Base-by-base conservation (phyloP, 1,284 basidiomycete genomes). In the Ceratobasidium sp. region DNA sequence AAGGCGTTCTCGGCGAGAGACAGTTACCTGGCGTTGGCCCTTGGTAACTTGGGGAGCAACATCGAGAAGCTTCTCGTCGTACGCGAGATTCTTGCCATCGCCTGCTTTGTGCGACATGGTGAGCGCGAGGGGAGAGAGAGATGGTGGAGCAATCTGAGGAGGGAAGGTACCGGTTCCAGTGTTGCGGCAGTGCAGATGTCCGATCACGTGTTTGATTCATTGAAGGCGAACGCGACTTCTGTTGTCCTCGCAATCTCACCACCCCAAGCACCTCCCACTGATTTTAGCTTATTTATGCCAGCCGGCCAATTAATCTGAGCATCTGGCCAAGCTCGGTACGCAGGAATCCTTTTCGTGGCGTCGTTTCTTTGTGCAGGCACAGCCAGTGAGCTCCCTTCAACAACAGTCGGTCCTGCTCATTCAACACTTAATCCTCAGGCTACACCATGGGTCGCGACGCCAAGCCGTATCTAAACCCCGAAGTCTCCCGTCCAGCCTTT, bases 11-110 rank as follows among this genome's bases (percentile, higher is more conserved):
- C 55, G 55, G 55, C 9, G 35, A 64, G 26, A 7, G 6, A 13
- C 14, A 46, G 28, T 28, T 35, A 69, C 64, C 64, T 69, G 64
- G 16, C 64, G 64, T 28, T 69, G 64, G 52, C 52, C 41, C 30
- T 57, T 52, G 52, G 50, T 69, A 41, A 69, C 64, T 54, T 69
- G 28, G 18, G 64, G 64, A 1, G 64, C 64, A 1, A 16, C 32
- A 38, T 43, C 64, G 9, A 69, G 52, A 4, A 69, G 50, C 7
- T 23, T 52, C 41, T 69, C 64, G 28, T 69, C 64, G 64, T 69
- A 69, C 13, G 28, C 64, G 6, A 69, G 47, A 7, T 23, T 16
- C 5, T 69, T 55, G 35, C 26, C 52, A 43, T 43, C 21, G 26
- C 61, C 26, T 30, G 64, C 2, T 30, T 9, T 35, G 23, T 38